These are phyloP conservation scores for Cladosporium oxysporum DNA, from an alignment of 2,329 filamentous ascomycete species.

Conservation along the genomic window DNA sequence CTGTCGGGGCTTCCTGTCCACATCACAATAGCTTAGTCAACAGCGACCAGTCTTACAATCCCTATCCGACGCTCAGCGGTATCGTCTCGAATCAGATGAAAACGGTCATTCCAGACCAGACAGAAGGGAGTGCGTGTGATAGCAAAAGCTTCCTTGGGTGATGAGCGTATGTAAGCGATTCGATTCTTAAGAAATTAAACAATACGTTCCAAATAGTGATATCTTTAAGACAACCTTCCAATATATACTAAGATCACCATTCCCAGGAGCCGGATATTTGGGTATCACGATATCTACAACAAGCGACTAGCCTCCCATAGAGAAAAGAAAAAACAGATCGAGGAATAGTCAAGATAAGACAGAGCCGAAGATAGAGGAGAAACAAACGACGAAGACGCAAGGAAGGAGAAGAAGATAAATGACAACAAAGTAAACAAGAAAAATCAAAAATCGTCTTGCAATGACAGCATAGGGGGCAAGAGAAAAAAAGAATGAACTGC, in stretches of 20 bases:
- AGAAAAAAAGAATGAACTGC: too few relatives aligned
- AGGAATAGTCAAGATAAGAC: neutral
- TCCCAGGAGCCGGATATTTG: neutral
- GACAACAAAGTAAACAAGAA: neutral
- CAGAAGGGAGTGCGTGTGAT: too few relatives aligned
- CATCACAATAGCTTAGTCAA: too few relatives aligned
- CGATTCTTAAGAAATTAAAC: too few relatives aligned
- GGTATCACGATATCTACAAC: constrained; percentile 9
- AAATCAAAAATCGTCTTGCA: neutral
- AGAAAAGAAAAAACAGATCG: neutral
- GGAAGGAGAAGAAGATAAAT: neutral
- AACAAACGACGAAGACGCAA: neutral
- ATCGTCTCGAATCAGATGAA: too few relatives aligned
- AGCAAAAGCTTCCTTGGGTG: too few relatives aligned
- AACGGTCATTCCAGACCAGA: too few relatives aligned
- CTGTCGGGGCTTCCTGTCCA: neutral
- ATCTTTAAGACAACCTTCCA: neutral
- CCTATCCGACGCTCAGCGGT: too few relatives aligned
- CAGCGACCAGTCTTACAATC: too few relatives aligned
- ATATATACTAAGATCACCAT: neutral
- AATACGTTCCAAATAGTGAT: too few relatives aligned
- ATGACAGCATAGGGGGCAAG: neutral
- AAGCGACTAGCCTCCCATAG: neutral
- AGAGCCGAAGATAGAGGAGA: neutral
- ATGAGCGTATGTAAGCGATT: too few relatives aligned